These are phyloP conservation scores for Cicer cuneatum DNA, from an alignment of 306 rosid species.

Conservation along the genomic window DNA sequence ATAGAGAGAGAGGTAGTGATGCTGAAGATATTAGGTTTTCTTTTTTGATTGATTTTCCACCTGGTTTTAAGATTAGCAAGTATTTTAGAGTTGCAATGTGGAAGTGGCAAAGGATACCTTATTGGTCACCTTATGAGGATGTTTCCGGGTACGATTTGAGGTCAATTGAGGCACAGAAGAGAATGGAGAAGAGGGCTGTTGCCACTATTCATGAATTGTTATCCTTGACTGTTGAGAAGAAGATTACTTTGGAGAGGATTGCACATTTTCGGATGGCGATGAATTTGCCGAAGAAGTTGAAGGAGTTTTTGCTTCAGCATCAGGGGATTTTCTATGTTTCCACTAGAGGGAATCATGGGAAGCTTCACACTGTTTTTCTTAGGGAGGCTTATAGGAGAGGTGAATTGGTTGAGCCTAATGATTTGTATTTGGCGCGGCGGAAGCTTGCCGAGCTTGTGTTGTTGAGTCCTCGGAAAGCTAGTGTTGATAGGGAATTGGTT, in stretches of 20 bases:
- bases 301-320: constrained; percentile 89
- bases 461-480: constrained; percentile 75
- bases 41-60: constrained; percentile 76
- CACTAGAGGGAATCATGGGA: constrained; percentile 88
- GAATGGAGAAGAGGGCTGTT: constrained; percentile 86
- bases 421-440: constrained; percentile 77
- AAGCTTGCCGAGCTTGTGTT: constrained; percentile 76
- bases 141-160: constrained; percentile 79
- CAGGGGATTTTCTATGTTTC: constrained; percentile 91
- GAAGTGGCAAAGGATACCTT: constrained; percentile 93
- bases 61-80: constrained; percentile 92
- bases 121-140: constrained; percentile 93
- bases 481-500: constrained; percentile 71
- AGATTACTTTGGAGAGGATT: constrained; percentile 84
- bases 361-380: constrained; percentile 91
- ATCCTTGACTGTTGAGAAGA: constrained; percentile 83
- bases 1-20: constrained; percentile 74
- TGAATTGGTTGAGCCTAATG: constrained; percentile 77
- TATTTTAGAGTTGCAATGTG: constrained; percentile 79
- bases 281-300: constrained; percentile 81
- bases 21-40: constrained; percentile 83
- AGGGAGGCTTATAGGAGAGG: constrained; percentile 84
- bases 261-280: constrained; percentile 80
- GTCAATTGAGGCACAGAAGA: constrained; percentile 85
- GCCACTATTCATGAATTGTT: constrained; percentile 84